Evolutionary conservation across 75 land plant genomes (phyloP).

Genomic region (Picea sitchensis): DNA sequence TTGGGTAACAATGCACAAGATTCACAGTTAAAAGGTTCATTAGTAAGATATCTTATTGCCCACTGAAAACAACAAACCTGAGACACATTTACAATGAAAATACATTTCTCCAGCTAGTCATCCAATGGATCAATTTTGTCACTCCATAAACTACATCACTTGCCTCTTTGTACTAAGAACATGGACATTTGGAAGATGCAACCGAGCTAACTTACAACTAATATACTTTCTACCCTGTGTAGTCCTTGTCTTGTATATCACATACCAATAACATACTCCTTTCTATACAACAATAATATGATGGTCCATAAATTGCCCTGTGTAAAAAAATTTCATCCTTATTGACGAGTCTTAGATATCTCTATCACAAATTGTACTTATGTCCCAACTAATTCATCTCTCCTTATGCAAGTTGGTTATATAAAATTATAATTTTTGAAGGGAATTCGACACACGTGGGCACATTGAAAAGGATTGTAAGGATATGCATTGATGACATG

Average conservation of each 20-base stretch:
- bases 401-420: background rate
- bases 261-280: background rate
- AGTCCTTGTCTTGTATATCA: too few species aligned
- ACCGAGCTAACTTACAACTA: background rate
- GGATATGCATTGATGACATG: too few species aligned
- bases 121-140: background rate
- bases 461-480: background rate
- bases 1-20: background rate
- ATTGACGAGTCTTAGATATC: too few species aligned
- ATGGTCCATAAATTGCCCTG: background rate
- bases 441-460: background rate
- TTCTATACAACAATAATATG: background rate
- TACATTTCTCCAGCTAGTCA: background rate
- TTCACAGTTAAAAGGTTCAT: background rate
- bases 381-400: background rate
- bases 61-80: background rate
- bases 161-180: background rate
- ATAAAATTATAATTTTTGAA: background rate
- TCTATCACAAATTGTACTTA: too few species aligned
- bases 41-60: background rate
- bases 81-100: background rate
- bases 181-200: background rate
- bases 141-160: background rate
- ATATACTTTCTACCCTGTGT: too few species aligned
- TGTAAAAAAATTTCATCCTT: too few species aligned